Evolutionary conservation across 495 filamentous ascomycete genomes (phyloP).

Genomic region (Parachaetomium inaequale): DNA sequence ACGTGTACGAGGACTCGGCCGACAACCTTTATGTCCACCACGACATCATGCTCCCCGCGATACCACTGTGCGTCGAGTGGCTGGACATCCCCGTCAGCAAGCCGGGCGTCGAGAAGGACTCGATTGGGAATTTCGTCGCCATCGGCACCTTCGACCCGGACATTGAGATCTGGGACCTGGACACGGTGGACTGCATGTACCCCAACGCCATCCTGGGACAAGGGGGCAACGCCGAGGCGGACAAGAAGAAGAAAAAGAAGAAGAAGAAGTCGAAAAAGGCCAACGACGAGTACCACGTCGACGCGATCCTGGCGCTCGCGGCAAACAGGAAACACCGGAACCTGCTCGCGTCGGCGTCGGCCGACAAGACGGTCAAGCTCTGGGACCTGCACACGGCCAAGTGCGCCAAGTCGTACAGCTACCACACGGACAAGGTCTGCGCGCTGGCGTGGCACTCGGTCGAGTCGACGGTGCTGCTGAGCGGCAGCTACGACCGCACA

Average conservation of each 20-base stretch:
- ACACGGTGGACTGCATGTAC: constrained; percentile 94
- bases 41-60: constrained; percentile 98
- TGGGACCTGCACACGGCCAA: constrained; percentile 92
- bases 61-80: constrained; percentile 95
- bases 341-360: constrained; percentile 91
- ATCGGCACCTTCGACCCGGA: constrained; percentile 97
- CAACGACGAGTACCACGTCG: constrained; percentile 90
- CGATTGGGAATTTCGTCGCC: constrained; percentile 81
- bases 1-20: constrained; percentile 90
- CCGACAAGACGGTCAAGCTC: constrained; percentile 93
- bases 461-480: constrained; percentile 83
- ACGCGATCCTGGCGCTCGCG: constrained; percentile 84
- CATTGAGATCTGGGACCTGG: constrained; percentile 97
- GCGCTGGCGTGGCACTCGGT: constrained; percentile 86
- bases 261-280: constrained; percentile 79
- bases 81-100: constrained; percentile 82
- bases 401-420: constrained; percentile 91
- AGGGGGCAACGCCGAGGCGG: constrained; percentile 49
- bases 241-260: constrained; percentile 72
- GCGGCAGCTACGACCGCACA: constrained; percentile 90
- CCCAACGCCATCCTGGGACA: constrained; percentile 96
- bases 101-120: constrained; percentile 51
- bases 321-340: constrained; percentile 91
- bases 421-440: constrained; percentile 93
- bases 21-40: constrained; percentile 99